Percentiles rank a stretch among this genome's conserved stretches.
phyloP scores from a whole-genome alignment of 2,329 filamentous ascomycete species.

The Talaromyces amestolkiae region DNA sequence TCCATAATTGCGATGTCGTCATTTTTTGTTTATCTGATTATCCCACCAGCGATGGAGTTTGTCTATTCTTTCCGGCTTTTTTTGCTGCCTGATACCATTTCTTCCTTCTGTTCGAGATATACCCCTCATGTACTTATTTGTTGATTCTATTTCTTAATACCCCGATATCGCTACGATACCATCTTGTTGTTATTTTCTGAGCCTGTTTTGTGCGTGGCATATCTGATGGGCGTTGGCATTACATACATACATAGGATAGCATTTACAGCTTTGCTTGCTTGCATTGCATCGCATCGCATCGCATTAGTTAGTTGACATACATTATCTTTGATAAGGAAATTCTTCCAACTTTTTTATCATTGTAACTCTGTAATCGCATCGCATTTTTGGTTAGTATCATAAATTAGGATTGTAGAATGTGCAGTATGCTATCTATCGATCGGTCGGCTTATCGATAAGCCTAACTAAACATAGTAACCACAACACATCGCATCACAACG shows the following conservation, averaged over 20 bases:
- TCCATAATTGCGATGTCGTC: conserved; percentile 1
- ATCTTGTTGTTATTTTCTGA: neutral
- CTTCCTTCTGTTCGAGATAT: neutral
- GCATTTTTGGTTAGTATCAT: neutral
- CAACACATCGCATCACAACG: neutral
- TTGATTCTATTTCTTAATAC: conserved; percentile 9
- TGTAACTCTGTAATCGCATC: neutral
- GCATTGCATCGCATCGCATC: neutral
- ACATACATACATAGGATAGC: conserved; percentile 4
- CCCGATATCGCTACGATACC: conserved; percentile 12
- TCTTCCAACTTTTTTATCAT: too few relatives aligned
- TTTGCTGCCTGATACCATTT: conserved; percentile 6
- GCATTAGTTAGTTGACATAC: conserved; percentile 2
- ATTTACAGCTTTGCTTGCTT: neutral
- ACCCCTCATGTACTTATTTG: conserved; percentile 15
- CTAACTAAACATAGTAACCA: neutral
- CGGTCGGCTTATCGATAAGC: neutral
- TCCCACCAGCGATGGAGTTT: conserved; percentile 8
- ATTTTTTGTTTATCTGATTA: neutral
- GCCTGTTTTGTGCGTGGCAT: conserved; percentile 2
- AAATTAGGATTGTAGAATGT: neutral
- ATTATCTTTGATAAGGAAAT: neutral
- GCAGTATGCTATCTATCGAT: too few relatives aligned
- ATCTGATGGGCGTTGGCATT: neutral
- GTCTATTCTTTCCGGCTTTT: neutral